phyloP scores from a whole-genome alignment of 192 early-diverging fungal genomes.

The Coemansia sp. region DNA sequence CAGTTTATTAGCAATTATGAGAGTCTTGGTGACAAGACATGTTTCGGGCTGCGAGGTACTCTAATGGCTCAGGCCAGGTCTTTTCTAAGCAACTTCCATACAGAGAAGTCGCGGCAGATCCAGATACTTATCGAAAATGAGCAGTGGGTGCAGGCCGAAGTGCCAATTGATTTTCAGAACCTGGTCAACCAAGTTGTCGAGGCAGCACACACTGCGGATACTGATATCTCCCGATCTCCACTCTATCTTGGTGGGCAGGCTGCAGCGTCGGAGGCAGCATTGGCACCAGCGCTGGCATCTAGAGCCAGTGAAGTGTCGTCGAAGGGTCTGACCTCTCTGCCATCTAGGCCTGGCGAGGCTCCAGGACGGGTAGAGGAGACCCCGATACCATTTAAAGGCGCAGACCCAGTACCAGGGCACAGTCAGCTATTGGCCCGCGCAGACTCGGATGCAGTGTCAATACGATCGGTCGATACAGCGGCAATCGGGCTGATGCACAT shows the following conservation, averaged over 20 bases:
- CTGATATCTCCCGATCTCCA: neutral
- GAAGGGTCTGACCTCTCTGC: neutral
- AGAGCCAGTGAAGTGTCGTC: neutral
- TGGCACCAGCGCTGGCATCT: neutral
- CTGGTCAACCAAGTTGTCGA: conserved; percentile 73
- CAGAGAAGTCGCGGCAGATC: conserved; percentile 85
- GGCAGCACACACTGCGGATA: conserved; percentile 27
- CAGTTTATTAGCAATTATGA: conserved; percentile 83
- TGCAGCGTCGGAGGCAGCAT: neutral
- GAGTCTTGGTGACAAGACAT: conserved; percentile 75
- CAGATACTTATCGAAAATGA: conserved; percentile 91
- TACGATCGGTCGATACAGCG: conserved; percentile 42
- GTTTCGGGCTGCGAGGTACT: conserved; percentile 87
- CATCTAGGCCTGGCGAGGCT: neutral
- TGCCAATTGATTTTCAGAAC: conserved; percentile 92
- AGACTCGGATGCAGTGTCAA: conserved; percentile 44
- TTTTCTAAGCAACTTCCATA: conserved; percentile 91
- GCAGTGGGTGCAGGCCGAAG: conserved; percentile 90
- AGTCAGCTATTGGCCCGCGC: conserved; percentile 3
- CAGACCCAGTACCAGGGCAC: neutral
- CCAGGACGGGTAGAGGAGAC: neutral
- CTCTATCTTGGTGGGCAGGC: conserved; percentile 8
- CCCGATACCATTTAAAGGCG: neutral
- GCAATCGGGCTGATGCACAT: conserved; percentile 72
- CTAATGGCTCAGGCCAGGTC: conserved; percentile 90